These are phyloP conservation scores for Psilocybe subaeruginosa DNA, from an alignment of 768 basidiomycete species.

Conservation along the genomic window DNA sequence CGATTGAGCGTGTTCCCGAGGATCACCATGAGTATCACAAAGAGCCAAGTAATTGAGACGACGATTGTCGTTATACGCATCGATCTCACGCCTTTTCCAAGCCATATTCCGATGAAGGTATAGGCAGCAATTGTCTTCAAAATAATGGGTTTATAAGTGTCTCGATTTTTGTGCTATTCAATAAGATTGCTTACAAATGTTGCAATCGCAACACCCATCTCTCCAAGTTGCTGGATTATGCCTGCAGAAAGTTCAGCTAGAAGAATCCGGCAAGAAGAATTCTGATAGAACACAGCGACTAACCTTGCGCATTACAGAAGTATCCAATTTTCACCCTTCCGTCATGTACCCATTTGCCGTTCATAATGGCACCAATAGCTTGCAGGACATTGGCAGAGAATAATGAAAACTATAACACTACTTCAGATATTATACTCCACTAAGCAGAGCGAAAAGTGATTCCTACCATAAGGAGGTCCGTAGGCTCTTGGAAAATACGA, in stretches of 20 bases:
- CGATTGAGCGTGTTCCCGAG: slow-evolving; percentile 29
- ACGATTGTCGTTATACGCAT: slow-evolving; percentile 28
- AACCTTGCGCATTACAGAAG: slow-evolving; percentile 42
- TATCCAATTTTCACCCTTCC: slow-evolving; percentile 34
- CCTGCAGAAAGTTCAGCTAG: slow-evolving; percentile 24
- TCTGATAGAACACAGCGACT: background rate
- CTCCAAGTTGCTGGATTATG: slow-evolving; percentile 42
- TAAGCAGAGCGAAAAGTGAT: background rate
- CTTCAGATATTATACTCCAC: background rate
- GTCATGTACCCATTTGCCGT: slow-evolving; percentile 36
- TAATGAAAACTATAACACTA: slow-evolving; percentile 24
- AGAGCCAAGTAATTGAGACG: slow-evolving; percentile 34
- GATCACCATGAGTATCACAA: slow-evolving; percentile 34
- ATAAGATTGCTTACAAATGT: slow-evolving; percentile 35
- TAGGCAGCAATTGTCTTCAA: slow-evolving; percentile 40
- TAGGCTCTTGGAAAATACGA: slow-evolving; percentile 34
- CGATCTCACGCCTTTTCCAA: slow-evolving; percentile 28
- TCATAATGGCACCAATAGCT: slow-evolving; percentile 38
- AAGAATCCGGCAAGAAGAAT: background rate
- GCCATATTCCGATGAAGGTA: slow-evolving; percentile 34
- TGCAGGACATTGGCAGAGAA: slow-evolving; percentile 39
- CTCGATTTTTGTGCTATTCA: no score
- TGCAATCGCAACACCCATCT: slow-evolving; percentile 41
- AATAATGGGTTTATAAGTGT: background rate
- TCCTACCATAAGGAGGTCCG: slow-evolving; percentile 43